Evolutionary conservation across 495 filamentous ascomycete species (phyloP).

Genomic region (Daldinia bambusicola): DNA sequence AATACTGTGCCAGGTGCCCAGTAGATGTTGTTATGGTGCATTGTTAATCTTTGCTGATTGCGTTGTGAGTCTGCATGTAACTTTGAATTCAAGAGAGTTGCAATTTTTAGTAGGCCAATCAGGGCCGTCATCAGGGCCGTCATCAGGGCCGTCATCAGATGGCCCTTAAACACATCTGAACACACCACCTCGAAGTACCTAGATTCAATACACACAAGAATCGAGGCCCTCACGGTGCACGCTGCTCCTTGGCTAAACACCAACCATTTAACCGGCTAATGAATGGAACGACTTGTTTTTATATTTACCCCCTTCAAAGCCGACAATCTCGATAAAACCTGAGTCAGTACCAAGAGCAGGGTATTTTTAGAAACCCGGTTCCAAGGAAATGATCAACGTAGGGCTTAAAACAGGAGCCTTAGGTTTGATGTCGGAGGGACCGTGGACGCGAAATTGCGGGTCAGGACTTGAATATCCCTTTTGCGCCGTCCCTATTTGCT

Average conservation of each 20-base stretch:
- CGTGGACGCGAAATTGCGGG: not conserved
- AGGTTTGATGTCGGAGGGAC: not conserved
- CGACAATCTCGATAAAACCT: conserved; percentile 20
- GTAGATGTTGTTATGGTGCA: not conserved
- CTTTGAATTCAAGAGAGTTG: not conserved
- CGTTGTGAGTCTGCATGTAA: not conserved
- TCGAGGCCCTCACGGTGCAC: conserved; percentile 35
- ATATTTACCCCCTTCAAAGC: conserved; percentile 9
- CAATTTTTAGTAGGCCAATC: conserved; percentile 1
- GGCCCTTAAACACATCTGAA: too few species aligned
- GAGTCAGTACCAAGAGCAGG: not conserved
- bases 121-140: not conserved
- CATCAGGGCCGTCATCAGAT: too few species aligned
- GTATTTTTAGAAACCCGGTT: not conserved
- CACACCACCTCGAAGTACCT: conserved; percentile 1
- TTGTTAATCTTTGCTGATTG: not conserved
- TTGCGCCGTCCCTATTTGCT: conserved; percentile 83
- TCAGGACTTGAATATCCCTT: conserved; percentile 49
- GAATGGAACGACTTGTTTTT: not conserved
- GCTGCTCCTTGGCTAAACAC: conserved; percentile 27
- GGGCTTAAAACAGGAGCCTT: not conserved
- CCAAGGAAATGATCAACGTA: not conserved
- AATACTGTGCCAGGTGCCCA: not conserved
- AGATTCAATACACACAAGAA: not conserved
- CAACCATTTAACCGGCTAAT: conserved; percentile 36